Conservation (phyloP, 2,329 filamentous ascomycete species). For the Podosphaera xanthii region DNA sequence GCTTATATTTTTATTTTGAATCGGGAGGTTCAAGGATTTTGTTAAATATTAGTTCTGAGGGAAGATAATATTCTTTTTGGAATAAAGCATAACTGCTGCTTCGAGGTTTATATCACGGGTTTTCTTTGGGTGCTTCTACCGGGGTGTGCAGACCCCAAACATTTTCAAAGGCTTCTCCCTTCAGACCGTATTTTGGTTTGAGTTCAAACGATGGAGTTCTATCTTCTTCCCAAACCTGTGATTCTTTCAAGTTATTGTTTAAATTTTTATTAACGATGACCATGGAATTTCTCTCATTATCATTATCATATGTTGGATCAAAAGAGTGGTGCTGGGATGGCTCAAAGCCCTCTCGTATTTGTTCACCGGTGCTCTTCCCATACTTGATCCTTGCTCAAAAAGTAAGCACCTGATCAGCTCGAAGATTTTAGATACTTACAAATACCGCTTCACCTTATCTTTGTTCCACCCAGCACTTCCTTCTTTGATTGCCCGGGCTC, state of each 20-base stretch:
- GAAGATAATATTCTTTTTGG: neutral
- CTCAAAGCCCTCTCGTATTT: slow-evolving; percentile 30
- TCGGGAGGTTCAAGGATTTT: too few species aligned
- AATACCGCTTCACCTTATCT: slow-evolving; percentile 28
- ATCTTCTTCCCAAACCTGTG: slow-evolving; percentile 20
- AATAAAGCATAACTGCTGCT: neutral
- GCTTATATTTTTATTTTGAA: too few species aligned
- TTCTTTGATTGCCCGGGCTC: slow-evolving; percentile 37
- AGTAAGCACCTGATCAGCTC: neutral
- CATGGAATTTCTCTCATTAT: slow-evolving; percentile 14
- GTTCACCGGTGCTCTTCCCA: slow-evolving; percentile 23
- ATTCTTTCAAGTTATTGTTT: slow-evolving; percentile 18
- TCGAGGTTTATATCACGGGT: slow-evolving; percentile 11
- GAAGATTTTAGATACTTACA: slow-evolving; percentile 19
- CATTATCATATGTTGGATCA: slow-evolving; percentile 18
- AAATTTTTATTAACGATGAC: slow-evolving; percentile 14
- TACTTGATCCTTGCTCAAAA: slow-evolving; percentile 19
- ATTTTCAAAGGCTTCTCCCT: slow-evolving; percentile 17
- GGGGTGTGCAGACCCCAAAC: slow-evolving; percentile 15
- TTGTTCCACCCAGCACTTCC: slow-evolving; percentile 37
- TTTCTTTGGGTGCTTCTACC: slow-evolving; percentile 11
- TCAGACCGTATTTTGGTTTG: slow-evolving; percentile 17
- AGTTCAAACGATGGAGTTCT: slow-evolving; percentile 8
- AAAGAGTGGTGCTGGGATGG: slow-evolving; percentile 21
- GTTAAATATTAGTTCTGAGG: too few species aligned